Conservation (phyloP, 2,329 filamentous ascomycete genomes). For the Cytospora piceae region DNA sequence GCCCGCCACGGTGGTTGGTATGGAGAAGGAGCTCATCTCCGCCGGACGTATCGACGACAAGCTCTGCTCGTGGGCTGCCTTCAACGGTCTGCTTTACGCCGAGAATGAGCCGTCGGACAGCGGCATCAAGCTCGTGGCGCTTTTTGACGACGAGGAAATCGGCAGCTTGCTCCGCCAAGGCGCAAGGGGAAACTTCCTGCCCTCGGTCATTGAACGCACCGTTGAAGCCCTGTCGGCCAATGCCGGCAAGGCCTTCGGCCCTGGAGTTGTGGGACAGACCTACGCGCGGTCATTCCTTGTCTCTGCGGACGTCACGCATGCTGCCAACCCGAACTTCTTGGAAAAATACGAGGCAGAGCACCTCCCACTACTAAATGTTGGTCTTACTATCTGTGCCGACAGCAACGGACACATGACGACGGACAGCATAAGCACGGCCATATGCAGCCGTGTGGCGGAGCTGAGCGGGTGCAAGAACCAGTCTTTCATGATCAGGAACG, state of each 20-base stretch:
- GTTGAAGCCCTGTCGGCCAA: constrained; percentile 68
- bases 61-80: constrained; percentile 90
- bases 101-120: constrained; percentile 59
- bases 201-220: constrained; percentile 77
- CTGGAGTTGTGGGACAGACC: constrained; percentile 73
- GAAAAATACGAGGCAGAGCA: constrained; percentile 83
- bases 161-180: constrained; percentile 89
- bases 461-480: constrained; percentile 74
- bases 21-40: constrained; percentile 93
- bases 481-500: constrained; percentile 93
- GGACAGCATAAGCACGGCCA: constrained; percentile 80
- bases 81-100: constrained; percentile 78
- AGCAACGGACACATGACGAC: constrained; percentile 97
- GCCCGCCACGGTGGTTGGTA: constrained; percentile 78
- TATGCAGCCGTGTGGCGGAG: constrained; percentile 79
- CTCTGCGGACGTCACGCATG: constrained; percentile 90
- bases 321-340: constrained; percentile 92
- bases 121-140: constrained; percentile 86
- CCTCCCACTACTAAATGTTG: constrained; percentile 84
- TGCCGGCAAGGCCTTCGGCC: constrained; percentile 51
- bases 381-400: constrained; percentile 78
- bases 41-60: constrained; percentile 97
- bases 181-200: constrained; percentile 86
- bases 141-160: constrained; percentile 98
- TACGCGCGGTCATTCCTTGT: constrained; percentile 92